Percentiles rank a stretch among this genome's conserved stretches.
phyloP scores from a whole-genome alignment of 2,329 filamentous ascomycete species.

The Scedosporium minutisporum region DNA sequence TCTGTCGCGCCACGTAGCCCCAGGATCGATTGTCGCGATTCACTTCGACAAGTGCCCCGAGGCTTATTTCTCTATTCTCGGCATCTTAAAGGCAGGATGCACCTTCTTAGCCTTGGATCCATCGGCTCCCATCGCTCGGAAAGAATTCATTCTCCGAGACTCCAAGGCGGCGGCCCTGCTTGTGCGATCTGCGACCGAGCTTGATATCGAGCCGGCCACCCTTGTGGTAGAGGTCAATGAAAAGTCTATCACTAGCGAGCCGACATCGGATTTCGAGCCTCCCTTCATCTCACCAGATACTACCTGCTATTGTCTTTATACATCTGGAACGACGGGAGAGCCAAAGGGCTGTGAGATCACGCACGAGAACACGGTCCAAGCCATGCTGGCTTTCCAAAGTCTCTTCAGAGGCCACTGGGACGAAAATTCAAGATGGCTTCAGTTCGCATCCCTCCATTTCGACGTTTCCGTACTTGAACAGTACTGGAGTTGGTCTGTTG shows the following conservation, averaged over 20 bases:
- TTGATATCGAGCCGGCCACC: not conserved
- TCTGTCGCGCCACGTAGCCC: slow-evolving; percentile 37
- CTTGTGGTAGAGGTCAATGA: not conserved
- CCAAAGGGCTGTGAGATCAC: slow-evolving; percentile 85
- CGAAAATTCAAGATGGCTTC: slow-evolving; percentile 66
- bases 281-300: slow-evolving; percentile 29
- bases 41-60: slow-evolving; percentile 81
- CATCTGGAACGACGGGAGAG: slow-evolving; percentile 75
- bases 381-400: slow-evolving; percentile 75
- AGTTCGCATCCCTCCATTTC: slow-evolving; percentile 91
- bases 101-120: slow-evolving; percentile 75
- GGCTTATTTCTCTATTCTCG: slow-evolving; percentile 73
- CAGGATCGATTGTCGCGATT: slow-evolving; percentile 59
- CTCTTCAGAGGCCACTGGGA: slow-evolving; percentile 72
- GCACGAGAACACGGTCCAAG: slow-evolving; percentile 81
- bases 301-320: slow-evolving; percentile 77
- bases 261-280: not conserved
- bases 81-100: slow-evolving; percentile 73
- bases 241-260: not conserved
- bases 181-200: slow-evolving; percentile 20
- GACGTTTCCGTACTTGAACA: slow-evolving; percentile 90
- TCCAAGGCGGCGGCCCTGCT: slow-evolving; percentile 57
- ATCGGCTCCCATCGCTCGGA: slow-evolving; percentile 60
- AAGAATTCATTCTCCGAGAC: slow-evolving; percentile 68
- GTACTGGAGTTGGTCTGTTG: slow-evolving; percentile 91